phyloP scores from a whole-genome alignment of 2,329 filamentous ascomycete genomes.

The Fusarium cyanostomum region DNA sequence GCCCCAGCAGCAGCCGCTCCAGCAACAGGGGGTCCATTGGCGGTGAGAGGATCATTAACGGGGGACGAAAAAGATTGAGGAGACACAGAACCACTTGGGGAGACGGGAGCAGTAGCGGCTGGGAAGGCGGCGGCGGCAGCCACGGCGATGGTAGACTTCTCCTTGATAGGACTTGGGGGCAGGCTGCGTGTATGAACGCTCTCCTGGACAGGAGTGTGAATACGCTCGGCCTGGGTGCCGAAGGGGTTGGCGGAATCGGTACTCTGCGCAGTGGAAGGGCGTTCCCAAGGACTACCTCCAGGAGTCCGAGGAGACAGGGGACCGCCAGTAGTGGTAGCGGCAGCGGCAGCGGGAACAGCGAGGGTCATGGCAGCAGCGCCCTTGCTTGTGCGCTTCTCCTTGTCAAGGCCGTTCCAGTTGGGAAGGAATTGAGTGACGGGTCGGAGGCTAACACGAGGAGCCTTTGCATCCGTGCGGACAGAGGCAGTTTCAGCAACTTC shows the following conservation, averaged over 20 bases:
- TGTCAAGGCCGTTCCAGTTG: slow-evolving; percentile 60
- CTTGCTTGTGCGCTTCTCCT: slow-evolving; percentile 62
- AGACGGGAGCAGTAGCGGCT: slow-evolving; percentile 18
- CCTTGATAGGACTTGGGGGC: slow-evolving; percentile 49
- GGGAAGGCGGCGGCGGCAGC: slow-evolving; percentile 46
- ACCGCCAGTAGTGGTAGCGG: slow-evolving; percentile 35
- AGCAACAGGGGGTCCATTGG: slow-evolving; percentile 51
- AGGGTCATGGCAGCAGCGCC: slow-evolving; percentile 56
- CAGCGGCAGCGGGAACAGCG: slow-evolving; percentile 43
- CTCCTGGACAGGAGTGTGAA: slow-evolving; percentile 54
- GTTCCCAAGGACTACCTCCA: slow-evolving; percentile 57
- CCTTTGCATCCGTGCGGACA: slow-evolving; percentile 57
- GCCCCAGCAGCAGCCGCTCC: slow-evolving; percentile 48
- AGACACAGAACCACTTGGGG: background rate
- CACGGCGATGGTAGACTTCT: slow-evolving; percentile 29
- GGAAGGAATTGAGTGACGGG: slow-evolving; percentile 87
- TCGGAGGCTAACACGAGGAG: slow-evolving; percentile 85
- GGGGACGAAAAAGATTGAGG: slow-evolving; percentile 23
- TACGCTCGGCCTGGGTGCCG: slow-evolving; percentile 66
- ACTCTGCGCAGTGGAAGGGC: slow-evolving; percentile 56
- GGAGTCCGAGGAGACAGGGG: slow-evolving; percentile 40
- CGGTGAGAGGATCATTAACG: slow-evolving; percentile 49
- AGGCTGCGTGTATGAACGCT: slow-evolving; percentile 27
- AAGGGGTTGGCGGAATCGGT: slow-evolving; percentile 76
- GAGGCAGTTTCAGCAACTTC: slow-evolving; percentile 26